Percentiles rank a stretch among this genome's conserved stretches.
Evolutionary conservation across 345 rosid genomes (phyloP).

Genomic region (Linum trigynum): DNA sequence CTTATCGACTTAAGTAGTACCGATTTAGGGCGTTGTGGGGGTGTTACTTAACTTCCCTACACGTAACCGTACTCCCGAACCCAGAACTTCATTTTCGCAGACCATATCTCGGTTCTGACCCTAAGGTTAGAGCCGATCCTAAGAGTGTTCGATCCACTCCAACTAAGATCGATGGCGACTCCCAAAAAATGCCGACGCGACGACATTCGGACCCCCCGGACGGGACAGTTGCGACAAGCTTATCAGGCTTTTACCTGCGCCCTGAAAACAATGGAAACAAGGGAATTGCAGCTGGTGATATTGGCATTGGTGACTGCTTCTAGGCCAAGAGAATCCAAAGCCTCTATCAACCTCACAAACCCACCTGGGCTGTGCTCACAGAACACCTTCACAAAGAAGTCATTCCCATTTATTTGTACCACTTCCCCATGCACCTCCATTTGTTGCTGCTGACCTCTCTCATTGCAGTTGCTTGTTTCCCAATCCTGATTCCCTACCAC

Average conservation of each 20-base stretch:
- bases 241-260: constrained; percentile 48
- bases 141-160: no score
- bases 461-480: constrained; percentile 26
- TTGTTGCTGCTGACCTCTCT: constrained; percentile 52
- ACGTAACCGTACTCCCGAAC: no score
- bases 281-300: constrained; percentile 60
- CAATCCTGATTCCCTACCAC: constrained; percentile 30
- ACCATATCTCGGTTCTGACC: no score
- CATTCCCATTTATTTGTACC: constrained; percentile 68
- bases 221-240: no score
- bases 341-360: constrained; percentile 74
- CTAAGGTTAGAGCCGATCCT: no score
- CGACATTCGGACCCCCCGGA: no score
- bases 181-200: no score
- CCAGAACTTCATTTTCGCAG: no score
- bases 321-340: constrained; percentile 66
- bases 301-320: constrained; percentile 70
- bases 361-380: constrained; percentile 84
- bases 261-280: constrained; percentile 78
- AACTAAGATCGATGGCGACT: no score
- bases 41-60: no score
- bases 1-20: no score
- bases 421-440: constrained; percentile 99
- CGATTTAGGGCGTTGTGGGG: no score
- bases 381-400: constrained; percentile 81